These are phyloP conservation scores for Pseudopithomyces maydicus DNA, from an alignment of 2,329 filamentous ascomycete species.

Conservation along the genomic window DNA sequence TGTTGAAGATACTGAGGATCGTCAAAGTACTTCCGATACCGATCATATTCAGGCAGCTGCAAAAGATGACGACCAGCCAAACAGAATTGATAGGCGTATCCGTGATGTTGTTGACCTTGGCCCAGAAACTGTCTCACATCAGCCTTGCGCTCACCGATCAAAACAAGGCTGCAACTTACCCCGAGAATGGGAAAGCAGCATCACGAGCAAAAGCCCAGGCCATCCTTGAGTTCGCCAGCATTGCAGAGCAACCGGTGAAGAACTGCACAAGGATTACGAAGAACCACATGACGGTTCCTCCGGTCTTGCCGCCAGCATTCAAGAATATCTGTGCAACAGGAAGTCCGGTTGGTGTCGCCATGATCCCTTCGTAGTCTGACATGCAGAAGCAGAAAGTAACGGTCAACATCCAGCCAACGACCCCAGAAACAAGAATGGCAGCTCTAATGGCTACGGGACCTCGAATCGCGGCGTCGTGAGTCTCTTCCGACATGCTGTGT, in stretches of 20 bases:
- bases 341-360: slow-evolving; percentile 63
- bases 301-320: slow-evolving; percentile 62
- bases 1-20: slow-evolving; percentile 56
- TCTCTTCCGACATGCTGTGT: slow-evolving; percentile 67
- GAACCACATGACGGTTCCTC: slow-evolving; percentile 66
- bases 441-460: slow-evolving; percentile 65
- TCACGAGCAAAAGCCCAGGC: slow-evolving; percentile 66
- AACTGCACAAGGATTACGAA: slow-evolving; percentile 68
- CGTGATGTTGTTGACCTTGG: slow-evolving; percentile 58
- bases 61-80: slow-evolving; percentile 67
- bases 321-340: slow-evolving; percentile 64
- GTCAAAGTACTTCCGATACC: slow-evolving; percentile 57
- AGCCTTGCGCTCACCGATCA: slow-evolving; percentile 20
- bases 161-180: slow-evolving; percentile 41
- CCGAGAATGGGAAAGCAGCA: slow-evolving; percentile 64
- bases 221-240: slow-evolving; percentile 68
- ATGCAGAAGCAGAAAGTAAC: slow-evolving; percentile 69
- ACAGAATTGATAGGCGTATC: slow-evolving; percentile 67
- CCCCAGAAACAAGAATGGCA: slow-evolving; percentile 64
- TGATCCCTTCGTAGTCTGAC: slow-evolving; percentile 61
- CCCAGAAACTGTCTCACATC: slow-evolving; percentile 52
- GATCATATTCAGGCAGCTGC: slow-evolving; percentile 57
- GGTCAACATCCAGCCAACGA: slow-evolving; percentile 66
- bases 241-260: slow-evolving; percentile 67
- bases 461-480: slow-evolving; percentile 64